Evolutionary conservation across 2,329 filamentous ascomycete genomes (phyloP).

Genomic region (Nannizziopsis barbatae): DNA sequence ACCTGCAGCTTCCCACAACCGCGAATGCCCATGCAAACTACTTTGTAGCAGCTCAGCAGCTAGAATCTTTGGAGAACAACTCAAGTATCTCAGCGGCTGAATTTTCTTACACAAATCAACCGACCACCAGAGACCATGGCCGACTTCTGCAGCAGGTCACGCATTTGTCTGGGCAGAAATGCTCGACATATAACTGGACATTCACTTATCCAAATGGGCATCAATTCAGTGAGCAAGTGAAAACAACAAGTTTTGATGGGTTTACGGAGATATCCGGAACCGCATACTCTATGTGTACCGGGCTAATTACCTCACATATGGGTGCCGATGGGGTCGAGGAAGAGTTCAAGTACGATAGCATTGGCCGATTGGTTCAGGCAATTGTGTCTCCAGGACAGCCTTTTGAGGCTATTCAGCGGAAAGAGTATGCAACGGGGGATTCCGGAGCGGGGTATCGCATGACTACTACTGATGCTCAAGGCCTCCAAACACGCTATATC

Average conservation of each 20-base stretch:
- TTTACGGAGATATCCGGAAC: neutral
- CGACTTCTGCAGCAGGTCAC: neutral
- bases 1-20: neutral
- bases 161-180: neutral
- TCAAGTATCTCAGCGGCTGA: neutral
- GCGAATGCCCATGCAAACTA: neutral
- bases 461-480: conserved; percentile 2
- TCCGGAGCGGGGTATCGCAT: neutral
- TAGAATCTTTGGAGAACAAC: neutral
- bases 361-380: neutral
- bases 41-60: neutral
- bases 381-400: conserved; percentile 2
- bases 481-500: conserved; percentile 1
- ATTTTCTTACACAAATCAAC: neutral
- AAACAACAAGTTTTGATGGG: neutral
- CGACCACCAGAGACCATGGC: neutral
- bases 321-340: neutral
- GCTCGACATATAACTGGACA: neutral
- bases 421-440: neutral
- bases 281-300: neutral
- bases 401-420: conserved; percentile 1
- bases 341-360: neutral
- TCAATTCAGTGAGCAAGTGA: neutral
- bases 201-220: neutral
- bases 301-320: neutral